phyloP scores from a whole-genome alignment of 768 basidiomycete genomes.

The Hypholoma fasciculare region DNA sequence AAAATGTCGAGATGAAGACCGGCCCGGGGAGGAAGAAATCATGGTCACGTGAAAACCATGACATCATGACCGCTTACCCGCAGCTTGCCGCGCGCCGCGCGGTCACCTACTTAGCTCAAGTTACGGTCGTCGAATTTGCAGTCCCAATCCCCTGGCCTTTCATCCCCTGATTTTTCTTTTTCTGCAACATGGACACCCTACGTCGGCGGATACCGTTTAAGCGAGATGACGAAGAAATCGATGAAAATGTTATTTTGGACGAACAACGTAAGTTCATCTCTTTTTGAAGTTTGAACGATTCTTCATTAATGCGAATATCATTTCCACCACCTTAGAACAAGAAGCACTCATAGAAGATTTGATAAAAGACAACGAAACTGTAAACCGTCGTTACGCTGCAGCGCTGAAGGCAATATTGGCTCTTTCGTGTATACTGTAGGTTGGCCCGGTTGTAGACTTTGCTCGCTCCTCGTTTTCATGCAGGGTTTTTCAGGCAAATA shows the following conservation, averaged over 20 bases:
- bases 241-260: slow-evolving; percentile 39
- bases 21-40: neutral
- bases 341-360: slow-evolving; percentile 54
- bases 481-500: slow-evolving; percentile 39
- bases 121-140: too few relatives aligned
- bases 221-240: slow-evolving; percentile 28
- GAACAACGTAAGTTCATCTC: slow-evolving; percentile 46
- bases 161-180: neutral
- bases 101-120: neutral
- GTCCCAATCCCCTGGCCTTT: neutral
- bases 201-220: slow-evolving; percentile 49
- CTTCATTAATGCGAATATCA: neutral
- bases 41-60: neutral
- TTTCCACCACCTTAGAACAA: slow-evolving; percentile 48
- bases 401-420: slow-evolving; percentile 34
- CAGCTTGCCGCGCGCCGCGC: neutral
- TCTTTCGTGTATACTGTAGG: neutral
- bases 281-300: neutral
- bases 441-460: slow-evolving; percentile 2
- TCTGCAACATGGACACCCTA: slow-evolving; percentile 31
- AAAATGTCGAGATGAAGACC: neutral
- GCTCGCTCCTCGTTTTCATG: neutral
- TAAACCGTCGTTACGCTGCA: slow-evolving; percentile 40
- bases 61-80: neutral
- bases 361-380: slow-evolving; percentile 40